A percentile compares a stretch with the other conserved stretches of the same genome.
phyloP scores from a whole-genome alignment of 169 alveolate genomes.

The Babesia microti region DNA sequence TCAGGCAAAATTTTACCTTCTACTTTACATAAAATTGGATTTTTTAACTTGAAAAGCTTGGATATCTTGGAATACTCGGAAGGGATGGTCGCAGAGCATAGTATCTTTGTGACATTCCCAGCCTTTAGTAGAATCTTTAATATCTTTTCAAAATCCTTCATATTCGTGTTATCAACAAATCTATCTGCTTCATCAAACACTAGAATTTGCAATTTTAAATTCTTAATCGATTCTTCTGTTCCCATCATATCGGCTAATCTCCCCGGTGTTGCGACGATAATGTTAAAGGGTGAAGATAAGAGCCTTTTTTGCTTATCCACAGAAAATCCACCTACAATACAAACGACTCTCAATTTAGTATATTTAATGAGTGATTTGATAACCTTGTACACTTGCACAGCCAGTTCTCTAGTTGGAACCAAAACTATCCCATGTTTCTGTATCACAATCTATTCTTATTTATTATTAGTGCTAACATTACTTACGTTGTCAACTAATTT shows the following conservation, averaged over 20 bases:
- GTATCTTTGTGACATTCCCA: conserved; percentile 6
- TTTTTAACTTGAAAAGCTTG: conserved; percentile 16
- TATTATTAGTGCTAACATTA: background rate
- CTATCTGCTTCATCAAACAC: conserved; percentile 90
- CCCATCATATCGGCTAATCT: conserved; percentile 46
- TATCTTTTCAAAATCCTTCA: conserved; percentile 25
- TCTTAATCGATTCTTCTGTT: conserved; percentile 24
- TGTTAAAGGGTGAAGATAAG: conserved; percentile 43
- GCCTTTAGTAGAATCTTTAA: conserved; percentile 12
- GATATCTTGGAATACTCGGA: conserved; percentile 35
- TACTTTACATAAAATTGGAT: conserved; percentile 32
- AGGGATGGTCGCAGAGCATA: conserved; percentile 43
- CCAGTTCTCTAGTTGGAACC: conserved; percentile 81
- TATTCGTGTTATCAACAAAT: conserved; percentile 64
- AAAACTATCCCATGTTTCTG: no score
- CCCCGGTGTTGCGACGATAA: conserved; percentile 64
- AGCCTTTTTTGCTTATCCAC: conserved; percentile 53
- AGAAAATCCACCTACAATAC: conserved; percentile 69
- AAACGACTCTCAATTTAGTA: conserved; percentile 30
- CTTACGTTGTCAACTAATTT: conserved; percentile 5
- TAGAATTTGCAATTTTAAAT: conserved; percentile 57
- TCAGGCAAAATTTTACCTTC: no score
- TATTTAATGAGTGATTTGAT: conserved; percentile 39
- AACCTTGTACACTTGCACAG: conserved; percentile 66
- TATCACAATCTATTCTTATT: conserved; percentile 8